A percentile compares a stretch with the other conserved stretches of the same genome.
Evolutionary conservation across 176 grass and related monocot genomes (phyloP).

Genomic region (Melocanna baccifera): DNA sequence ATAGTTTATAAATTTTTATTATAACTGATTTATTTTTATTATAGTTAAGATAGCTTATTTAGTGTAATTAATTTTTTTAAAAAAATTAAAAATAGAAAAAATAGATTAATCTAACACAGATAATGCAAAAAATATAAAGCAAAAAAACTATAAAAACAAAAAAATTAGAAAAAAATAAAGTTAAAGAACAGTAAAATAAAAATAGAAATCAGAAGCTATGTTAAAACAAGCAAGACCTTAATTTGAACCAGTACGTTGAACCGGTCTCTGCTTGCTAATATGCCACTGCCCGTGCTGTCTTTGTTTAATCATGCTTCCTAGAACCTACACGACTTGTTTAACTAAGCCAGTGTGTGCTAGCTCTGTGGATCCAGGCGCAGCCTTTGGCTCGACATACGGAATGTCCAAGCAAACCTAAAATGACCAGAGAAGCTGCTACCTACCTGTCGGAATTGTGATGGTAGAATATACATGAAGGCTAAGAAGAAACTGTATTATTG

Average conservation of each 20-base stretch:
- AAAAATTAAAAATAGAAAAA: too few species aligned
- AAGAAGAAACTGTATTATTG: neutral
- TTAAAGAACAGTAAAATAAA: too few species aligned
- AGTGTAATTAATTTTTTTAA: too few species aligned
- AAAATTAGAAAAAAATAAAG: too few species aligned
- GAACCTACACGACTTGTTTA: neutral
- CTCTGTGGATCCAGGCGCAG: slow-evolving; percentile 17
- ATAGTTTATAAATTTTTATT: too few species aligned
- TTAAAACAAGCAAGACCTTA: too few species aligned
- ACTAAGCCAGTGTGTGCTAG: neutral
- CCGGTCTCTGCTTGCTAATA: neutral
- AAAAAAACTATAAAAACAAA: too few species aligned
- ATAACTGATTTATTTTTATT: too few species aligned
- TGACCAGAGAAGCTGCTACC: neutral
- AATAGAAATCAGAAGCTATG: too few species aligned
- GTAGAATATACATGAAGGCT: neutral
- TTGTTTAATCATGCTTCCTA: slow-evolving; percentile 3
- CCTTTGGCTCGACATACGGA: slow-evolving; percentile 1
- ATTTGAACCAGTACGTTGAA: neutral
- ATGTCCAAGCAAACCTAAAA: slow-evolving; percentile 23
- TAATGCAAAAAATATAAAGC: too few species aligned
- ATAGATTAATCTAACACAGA: too few species aligned
- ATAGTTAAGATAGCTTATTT: too few species aligned
- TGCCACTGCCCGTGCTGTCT: neutral
- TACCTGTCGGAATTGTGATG: neutral